These are phyloP conservation scores for Tulasnella sp. DNA, from an alignment of 768 basidiomycete species.

Conservation along the genomic window DNA sequence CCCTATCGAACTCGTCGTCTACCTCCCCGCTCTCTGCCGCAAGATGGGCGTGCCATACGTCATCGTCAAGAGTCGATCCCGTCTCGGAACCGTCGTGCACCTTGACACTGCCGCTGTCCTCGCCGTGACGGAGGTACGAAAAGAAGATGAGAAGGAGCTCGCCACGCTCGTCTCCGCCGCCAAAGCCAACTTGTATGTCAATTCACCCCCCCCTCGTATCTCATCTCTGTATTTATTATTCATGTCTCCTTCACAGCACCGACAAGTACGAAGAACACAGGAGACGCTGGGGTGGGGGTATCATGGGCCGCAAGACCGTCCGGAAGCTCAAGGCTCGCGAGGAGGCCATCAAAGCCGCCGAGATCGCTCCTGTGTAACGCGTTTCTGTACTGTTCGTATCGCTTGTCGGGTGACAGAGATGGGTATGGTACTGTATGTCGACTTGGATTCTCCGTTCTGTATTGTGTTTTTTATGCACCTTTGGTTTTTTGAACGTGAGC, in stretches of 20 bases:
- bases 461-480: slow-evolving; percentile 3
- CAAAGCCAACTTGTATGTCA: slow-evolving; percentile 90
- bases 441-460: background rate
- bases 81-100: slow-evolving; percentile 94
- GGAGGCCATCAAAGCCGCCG: too few relatives aligned
- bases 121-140: slow-evolving; percentile 85
- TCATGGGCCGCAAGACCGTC: slow-evolving; percentile 89
- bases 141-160: slow-evolving; percentile 87
- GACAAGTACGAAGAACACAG: slow-evolving; percentile 91
- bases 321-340: slow-evolving; percentile 89
- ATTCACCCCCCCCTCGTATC: background rate
- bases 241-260: slow-evolving; percentile 34
- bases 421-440: background rate
- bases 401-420: slow-evolving; percentile 17
- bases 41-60: slow-evolving; percentile 99
- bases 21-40: slow-evolving; percentile 93
- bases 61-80: slow-evolving; percentile 96
- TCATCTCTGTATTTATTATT: background rate
- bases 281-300: slow-evolving; percentile 89
- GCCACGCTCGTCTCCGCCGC: slow-evolving; percentile 84
- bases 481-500: too few relatives aligned
- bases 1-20: slow-evolving; percentile 97
- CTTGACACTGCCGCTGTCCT: slow-evolving; percentile 95
- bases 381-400: slow-evolving; percentile 37
- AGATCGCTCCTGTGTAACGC: slow-evolving; percentile 79